phyloP scores from a whole-genome alignment of 208 protist species.

The Leishmania aethiopica region DNA sequence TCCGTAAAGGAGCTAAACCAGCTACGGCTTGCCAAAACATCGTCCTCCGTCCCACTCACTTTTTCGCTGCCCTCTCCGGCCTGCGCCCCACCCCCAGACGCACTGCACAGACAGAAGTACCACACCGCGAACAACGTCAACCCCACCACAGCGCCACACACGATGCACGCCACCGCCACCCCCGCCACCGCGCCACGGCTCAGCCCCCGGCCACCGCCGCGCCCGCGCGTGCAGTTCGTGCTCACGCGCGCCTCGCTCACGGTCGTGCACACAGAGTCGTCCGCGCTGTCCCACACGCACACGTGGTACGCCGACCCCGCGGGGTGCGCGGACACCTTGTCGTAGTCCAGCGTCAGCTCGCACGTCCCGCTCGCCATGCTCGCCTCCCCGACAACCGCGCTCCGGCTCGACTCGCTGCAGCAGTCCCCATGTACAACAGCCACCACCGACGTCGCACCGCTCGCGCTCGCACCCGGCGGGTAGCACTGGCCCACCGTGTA shows the following conservation, averaged over 20 bases:
- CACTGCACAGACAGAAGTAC: neutral
- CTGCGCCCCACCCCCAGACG: too few relatives aligned
- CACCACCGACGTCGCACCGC: constrained; percentile 20
- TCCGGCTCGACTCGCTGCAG: constrained; percentile 31
- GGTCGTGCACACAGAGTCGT: constrained; percentile 58
- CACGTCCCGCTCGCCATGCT: constrained; percentile 35
- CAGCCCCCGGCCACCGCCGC: constrained; percentile 23
- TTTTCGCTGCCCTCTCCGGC: neutral
- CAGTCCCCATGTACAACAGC: constrained; percentile 60
- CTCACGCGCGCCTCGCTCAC: constrained; percentile 34
- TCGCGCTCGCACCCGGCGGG: constrained; percentile 27
- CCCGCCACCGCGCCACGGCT: constrained; percentile 36
- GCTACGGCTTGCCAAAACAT: neutral
- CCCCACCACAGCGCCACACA: constrained; percentile 34
- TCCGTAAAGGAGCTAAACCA: neutral
- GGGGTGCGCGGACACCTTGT: constrained; percentile 27
- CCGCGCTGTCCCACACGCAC: constrained; percentile 52
- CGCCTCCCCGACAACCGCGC: constrained; percentile 23
- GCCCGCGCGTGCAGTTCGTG: constrained; percentile 34
- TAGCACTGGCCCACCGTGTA: constrained; percentile 36
- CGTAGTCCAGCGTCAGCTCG: constrained; percentile 35
- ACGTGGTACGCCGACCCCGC: constrained; percentile 38
- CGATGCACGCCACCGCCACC: constrained; percentile 37
- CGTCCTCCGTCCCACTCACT: neutral
- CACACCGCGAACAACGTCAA: neutral